Conservation (phyloP, 768 basidiomycete genomes). For the Lactarius trivialis region DNA sequence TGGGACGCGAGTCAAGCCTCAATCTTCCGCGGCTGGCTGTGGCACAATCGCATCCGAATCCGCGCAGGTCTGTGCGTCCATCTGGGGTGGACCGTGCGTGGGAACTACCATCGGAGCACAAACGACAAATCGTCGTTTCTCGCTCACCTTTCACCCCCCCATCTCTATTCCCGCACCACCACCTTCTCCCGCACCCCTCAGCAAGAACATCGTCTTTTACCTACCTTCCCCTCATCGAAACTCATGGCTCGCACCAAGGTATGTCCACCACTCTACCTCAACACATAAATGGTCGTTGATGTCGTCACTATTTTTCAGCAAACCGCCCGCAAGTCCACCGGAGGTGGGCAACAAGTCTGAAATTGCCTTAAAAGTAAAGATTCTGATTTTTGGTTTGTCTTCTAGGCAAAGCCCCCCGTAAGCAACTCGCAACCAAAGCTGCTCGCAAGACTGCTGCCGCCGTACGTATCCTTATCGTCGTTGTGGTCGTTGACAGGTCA, state of each 20-base stretch:
- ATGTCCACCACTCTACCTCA: conserved; percentile 16
- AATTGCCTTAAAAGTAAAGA: conserved; percentile 21
- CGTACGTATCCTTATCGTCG: conserved; percentile 41
- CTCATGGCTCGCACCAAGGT: conserved; percentile 89
- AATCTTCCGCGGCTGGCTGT: conserved; percentile 23
- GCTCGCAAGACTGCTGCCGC: conserved; percentile 79
- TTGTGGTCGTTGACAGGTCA: conserved; percentile 25
- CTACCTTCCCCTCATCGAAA: conserved; percentile 20
- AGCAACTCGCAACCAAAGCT: conserved; percentile 94
- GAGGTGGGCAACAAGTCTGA: conserved; percentile 57
- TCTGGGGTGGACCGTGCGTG: conserved; percentile 21
- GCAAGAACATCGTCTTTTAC: conserved; percentile 13
- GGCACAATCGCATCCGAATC: conserved; percentile 24
- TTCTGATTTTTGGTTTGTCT: conserved; percentile 27
- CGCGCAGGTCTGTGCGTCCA: conserved; percentile 19
- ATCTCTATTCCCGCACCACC: conserved; percentile 16
- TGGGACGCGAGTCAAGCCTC: conserved; percentile 11
- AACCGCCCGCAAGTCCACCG: conserved; percentile 99
- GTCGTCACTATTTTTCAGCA: conserved; percentile 50
- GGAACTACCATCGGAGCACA: conserved; percentile 24
- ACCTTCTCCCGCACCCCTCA: conserved; percentile 18
- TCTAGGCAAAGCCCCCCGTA: conserved; percentile 82
- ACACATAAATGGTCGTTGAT: conserved; percentile 16
- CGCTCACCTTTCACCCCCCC: conserved; percentile 12
- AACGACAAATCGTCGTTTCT: conserved; percentile 25